Evolutionary conservation across 805 yeast species (phyloP).

Genomic region (Cyberlindnera nakhonratchasimensis): DNA sequence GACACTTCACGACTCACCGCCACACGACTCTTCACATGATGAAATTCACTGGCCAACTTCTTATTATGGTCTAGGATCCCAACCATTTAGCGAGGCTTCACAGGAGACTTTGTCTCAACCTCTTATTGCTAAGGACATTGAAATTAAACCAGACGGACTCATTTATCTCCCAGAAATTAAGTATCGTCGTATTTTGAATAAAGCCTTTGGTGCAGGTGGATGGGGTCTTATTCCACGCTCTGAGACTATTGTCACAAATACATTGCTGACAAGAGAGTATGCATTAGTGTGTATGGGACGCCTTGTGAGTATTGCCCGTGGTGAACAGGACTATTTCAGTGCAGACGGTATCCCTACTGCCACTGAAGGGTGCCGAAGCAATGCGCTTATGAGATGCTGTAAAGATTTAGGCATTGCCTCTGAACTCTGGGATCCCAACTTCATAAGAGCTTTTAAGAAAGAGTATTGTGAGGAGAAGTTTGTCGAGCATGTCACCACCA

Average conservation of each 20-base stretch:
- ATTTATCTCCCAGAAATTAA: conserved; percentile 92
- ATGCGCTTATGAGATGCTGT: conserved; percentile 96
- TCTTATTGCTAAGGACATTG: conserved; percentile 71
- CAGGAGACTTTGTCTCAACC: conserved; percentile 60
- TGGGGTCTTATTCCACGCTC: conserved; percentile 98
- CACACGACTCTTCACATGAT: conserved; percentile 10
- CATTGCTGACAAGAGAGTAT: conserved; percentile 82
- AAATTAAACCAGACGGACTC: conserved; percentile 93
- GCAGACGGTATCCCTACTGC: conserved; percentile 91
- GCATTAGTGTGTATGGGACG: conserved; percentile 85
- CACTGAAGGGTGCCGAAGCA: conserved; percentile 94
- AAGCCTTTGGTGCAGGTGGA: conserved; percentile 97
- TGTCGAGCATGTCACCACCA: conserved; percentile 78
- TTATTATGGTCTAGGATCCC: conserved; percentile 78
- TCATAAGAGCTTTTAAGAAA: conserved; percentile 66
- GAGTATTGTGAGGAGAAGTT: conserved; percentile 74
- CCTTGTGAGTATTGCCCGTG: conserved; percentile 87
- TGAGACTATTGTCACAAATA: conserved; percentile 71
- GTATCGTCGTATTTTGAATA: conserved; percentile 82
- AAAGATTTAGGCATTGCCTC: conserved; percentile 96
- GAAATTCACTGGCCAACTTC: conserved; percentile 77
- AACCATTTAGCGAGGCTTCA: conserved; percentile 64
- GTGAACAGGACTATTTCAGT: conserved; percentile 90
- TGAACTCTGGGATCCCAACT: conserved; percentile 95
- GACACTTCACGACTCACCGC: conserved; percentile 24